These are phyloP conservation scores for Eucalyptus microcorys DNA, from an alignment of 345 rosid genomes.

Conservation along the genomic window DNA sequence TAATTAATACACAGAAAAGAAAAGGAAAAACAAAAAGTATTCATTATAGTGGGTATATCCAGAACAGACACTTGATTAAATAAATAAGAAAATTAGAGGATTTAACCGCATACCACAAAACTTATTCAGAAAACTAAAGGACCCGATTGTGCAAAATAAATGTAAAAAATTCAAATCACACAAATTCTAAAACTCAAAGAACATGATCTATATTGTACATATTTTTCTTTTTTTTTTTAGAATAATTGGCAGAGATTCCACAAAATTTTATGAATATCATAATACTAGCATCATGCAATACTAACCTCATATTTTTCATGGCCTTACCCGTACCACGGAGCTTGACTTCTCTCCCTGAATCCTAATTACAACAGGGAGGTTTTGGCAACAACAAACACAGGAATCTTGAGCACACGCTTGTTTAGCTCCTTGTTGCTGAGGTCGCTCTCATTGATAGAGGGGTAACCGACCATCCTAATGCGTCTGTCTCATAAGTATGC, in stretches of 20 bases:
- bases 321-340: too few relatives aligned
- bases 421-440: too few relatives aligned
- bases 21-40: not conserved
- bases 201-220: not conserved
- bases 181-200: not conserved
- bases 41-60: not conserved
- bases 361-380: too few relatives aligned
- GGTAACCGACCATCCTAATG: too few relatives aligned
- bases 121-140: not conserved
- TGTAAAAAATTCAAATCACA: accelerated
- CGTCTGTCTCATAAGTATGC: too few relatives aligned
- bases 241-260: not conserved
- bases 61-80: not conserved
- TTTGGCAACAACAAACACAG: accelerated
- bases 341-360: too few relatives aligned
- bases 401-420: too few relatives aligned
- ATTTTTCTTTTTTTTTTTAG: not conserved
- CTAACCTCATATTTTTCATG: too few relatives aligned
- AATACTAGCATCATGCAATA: too few relatives aligned
- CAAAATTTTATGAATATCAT: too few relatives aligned
- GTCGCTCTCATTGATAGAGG: too few relatives aligned
- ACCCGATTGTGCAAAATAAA: not conserved
- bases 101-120: not conserved
- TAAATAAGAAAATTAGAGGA: not conserved
- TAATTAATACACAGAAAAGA: not conserved